A percentile compares a stretch with the other conserved stretches of the same genome.
Evolutionary conservation across 2,329 filamentous ascomycete genomes (phyloP).

Genomic region (Aureobasidium pullulans): DNA sequence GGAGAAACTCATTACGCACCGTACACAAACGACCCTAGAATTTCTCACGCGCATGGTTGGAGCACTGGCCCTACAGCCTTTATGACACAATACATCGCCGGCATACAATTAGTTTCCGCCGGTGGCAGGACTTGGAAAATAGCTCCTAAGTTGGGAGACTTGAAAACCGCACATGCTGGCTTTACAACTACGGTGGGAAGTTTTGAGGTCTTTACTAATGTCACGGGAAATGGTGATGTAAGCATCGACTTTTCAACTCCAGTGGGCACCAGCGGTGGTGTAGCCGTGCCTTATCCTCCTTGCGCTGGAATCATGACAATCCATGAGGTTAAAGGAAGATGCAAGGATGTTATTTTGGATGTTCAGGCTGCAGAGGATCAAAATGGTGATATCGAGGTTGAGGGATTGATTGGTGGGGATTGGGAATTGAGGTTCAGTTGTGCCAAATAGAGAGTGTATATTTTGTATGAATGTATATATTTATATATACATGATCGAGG

Average conservation of each 20-base stretch:
- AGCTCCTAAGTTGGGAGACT: constrained; percentile 10
- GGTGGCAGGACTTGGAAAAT: constrained; percentile 17
- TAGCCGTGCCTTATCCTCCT: constrained; percentile 14
- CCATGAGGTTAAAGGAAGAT: constrained; percentile 7
- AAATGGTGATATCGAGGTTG: constrained; percentile 15
- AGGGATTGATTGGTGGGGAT: constrained; percentile 13
- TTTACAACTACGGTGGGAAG: constrained; percentile 6
- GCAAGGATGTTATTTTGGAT: constrained; percentile 13
- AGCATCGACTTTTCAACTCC: constrained; percentile 11
- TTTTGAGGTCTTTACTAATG: constrained; percentile 14
- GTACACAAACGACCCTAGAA: constrained; percentile 27
- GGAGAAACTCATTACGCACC: constrained; percentile 42
- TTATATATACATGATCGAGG: no score
- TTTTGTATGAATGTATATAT: no score
- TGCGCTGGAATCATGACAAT: constrained; percentile 15
- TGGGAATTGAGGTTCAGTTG: constrained; percentile 14
- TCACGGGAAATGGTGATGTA: constrained; percentile 1
- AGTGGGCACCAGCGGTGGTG: constrained; percentile 2
- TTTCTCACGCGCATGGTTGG: constrained; percentile 46
- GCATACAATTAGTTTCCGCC: constrained; percentile 31
- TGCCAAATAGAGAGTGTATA: constrained; percentile 34
- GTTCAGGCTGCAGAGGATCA: background rate
- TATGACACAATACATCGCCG: constrained; percentile 35
- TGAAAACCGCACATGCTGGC: constrained; percentile 12
- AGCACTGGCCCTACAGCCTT: constrained; percentile 41